Evolutionary conservation across 2,329 filamentous ascomycete species (phyloP).

Genomic region (Chaetomiaceae sp.): DNA sequence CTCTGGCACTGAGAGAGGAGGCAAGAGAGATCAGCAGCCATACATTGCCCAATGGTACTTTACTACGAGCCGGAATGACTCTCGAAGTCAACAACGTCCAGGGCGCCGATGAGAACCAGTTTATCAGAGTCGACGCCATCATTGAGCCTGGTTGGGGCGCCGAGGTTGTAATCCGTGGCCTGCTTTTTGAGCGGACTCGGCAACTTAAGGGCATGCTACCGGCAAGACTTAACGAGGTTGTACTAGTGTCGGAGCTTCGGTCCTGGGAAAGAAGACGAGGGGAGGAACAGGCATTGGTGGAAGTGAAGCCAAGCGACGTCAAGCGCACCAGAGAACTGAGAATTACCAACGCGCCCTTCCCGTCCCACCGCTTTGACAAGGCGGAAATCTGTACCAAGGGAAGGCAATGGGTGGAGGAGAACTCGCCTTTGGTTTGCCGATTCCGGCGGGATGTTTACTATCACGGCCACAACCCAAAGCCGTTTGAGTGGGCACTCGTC

Average conservation of each 20-base stretch:
- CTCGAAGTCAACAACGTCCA: slow-evolving; percentile 5
- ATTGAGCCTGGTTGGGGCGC: slow-evolving; percentile 30
- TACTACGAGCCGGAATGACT: not conserved
- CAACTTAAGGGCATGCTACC: too few species aligned
- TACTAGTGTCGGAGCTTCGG: slow-evolving; percentile 40
- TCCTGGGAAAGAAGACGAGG: slow-evolving; percentile 32
- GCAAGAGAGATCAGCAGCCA: not conserved
- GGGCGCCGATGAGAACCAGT: slow-evolving; percentile 22
- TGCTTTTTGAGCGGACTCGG: slow-evolving; percentile 36
- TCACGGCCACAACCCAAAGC: slow-evolving; percentile 26
- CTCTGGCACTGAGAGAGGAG: not conserved
- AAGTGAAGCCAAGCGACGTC: slow-evolving; percentile 40
- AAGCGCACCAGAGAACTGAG: slow-evolving; percentile 40
- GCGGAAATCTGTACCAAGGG: slow-evolving; percentile 23
- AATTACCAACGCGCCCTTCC: slow-evolving; percentile 53
- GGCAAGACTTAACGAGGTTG: slow-evolving; percentile 46
- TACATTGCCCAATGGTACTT: not conserved
- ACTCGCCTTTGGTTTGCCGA: slow-evolving; percentile 47
- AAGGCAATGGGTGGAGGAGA: slow-evolving; percentile 24
- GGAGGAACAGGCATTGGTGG: slow-evolving; percentile 38
- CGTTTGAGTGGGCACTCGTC: slow-evolving; percentile 36
- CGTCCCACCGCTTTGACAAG: slow-evolving; percentile 32
- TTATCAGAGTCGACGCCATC: slow-evolving; percentile 39
- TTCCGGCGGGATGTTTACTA: slow-evolving; percentile 42
- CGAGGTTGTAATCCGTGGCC: slow-evolving; percentile 38